Conservation (phyloP, 129 eudicot genomes). For the Saposhnikovia divaricata region DNA sequence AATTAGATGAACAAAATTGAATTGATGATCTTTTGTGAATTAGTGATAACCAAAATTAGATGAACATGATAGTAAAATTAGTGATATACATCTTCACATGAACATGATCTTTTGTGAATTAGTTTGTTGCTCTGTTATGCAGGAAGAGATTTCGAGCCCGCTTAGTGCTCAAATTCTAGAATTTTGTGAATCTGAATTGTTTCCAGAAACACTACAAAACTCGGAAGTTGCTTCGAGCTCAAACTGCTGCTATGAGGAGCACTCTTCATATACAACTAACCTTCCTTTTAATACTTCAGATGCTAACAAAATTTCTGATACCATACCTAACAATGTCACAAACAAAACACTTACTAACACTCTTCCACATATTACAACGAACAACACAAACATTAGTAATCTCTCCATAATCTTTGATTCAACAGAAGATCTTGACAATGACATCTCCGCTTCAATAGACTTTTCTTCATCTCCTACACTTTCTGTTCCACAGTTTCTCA, state of each 20-base stretch:
- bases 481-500: conserved; percentile 27
- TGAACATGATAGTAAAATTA: no score
- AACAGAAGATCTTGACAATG: conserved; percentile 47
- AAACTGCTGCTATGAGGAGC: conserved; percentile 57
- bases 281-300: conserved; percentile 28
- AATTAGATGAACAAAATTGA: no score
- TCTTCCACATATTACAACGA: conserved; percentile 3
- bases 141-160: conserved; percentile 76
- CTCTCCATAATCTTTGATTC: conserved; percentile 59
- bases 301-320: conserved; percentile 21
- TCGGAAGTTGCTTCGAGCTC: conserved; percentile 76
- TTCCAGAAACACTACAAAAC: conserved; percentile 55
- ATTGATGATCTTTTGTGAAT: no score
- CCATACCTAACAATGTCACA: conserved; percentile 3
- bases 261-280: conserved; percentile 34
- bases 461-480: conserved; percentile 41
- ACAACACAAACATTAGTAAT: conserved; percentile 22
- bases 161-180: conserved; percentile 58
- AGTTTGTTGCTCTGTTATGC: conserved; percentile 7
- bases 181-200: conserved; percentile 63
- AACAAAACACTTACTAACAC: conserved; percentile 12
- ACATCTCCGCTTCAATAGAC: conserved; percentile 61
- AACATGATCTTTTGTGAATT: background rate
- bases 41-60: no score
- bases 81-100: no score